Evolutionary conservation across 257 asterid species (phyloP), one percentile per base, ranked within the genome.

Genomic region (Linderniella brevidens): DNA sequence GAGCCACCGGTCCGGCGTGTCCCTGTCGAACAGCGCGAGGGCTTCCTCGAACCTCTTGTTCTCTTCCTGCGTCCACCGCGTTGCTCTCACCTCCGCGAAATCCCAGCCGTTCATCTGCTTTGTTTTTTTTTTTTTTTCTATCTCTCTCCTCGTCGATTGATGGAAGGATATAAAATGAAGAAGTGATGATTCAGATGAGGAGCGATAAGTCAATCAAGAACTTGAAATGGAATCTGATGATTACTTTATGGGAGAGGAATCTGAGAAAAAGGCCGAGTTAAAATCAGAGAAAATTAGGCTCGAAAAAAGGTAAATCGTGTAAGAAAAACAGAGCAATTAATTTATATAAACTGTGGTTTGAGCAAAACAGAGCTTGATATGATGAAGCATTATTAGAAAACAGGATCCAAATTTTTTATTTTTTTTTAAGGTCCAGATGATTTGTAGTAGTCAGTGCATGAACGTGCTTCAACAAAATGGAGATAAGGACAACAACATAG

Each of bases 191-290:
- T 48, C 56, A 41, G 63, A 61, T 59, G 52, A 25, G 43, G 52
- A 25, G 43, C 46, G 35, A 43, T 54, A 50, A 56, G 64, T 68
- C 57, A 38, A 38, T 11, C 13, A 45, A 11, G 19, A 25, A 19
- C 62, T 68, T 39, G 47, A 20, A 57, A 48, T 46, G 59, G 92
- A 78, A 82, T 74, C 78, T 67, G 70, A 47, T 59, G 50, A 42
- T 6, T 42, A 58, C 59, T 66, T 65, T 64, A 62, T 63, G 41
- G 68, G 68, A 52, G 64, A 46, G 75, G 96, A 81, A 79, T 86
- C 88, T 70, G 50, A 60, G 64, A 72, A 72, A 74, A 61, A 59
- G 17, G 19, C 72, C 63, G 64, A 64, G 76, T 77, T 8, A 29
- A 46, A 13, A 40, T 67, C 58, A 53, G 58, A 54, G 44, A 40